Base-by-base conservation (phyloP, 2,329 filamentous ascomycete species). In the Onygenales sp. region DNA sequence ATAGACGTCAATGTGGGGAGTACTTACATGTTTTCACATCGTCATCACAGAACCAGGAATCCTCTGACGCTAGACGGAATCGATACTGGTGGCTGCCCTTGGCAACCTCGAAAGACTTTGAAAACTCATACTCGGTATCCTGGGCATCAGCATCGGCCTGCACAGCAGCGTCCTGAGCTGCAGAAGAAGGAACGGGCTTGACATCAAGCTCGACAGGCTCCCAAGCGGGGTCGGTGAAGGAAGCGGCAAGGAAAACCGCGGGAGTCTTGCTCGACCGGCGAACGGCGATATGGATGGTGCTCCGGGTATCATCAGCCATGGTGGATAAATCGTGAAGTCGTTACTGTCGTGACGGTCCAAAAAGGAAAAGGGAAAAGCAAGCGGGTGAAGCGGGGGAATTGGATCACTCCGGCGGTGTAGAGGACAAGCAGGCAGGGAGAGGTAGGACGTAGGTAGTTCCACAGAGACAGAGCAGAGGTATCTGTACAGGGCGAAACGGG, bases 161-260 rank as follows among this genome's bases (percentile, higher is more conserved):
- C 43, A 54, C 43, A 36, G 54, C 50, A 43, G 58, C 55, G 31
- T 60, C 42, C 8, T 44, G 17, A n/a, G 7, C 35, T 32, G 50
- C 50, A 33, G 51, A 17, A 7, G 50, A 43, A 31, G 52, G 44
- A 21, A 58, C 7, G 11, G 59, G 58, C 51, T 64, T 62, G 36
- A 56, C 54, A 50, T 50, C 59, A 11, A 65, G 58, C 53, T 65
- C 60, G 50, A 65, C 45, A 2, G 60, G 62, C 36, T 63, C 55
- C 64, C 64, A 66, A 21, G 61, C 55, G 45, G 64, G 63, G 7
- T 64, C 58, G 43, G 64, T 61, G 56, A 66, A 64, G 38, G 62
- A 60, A 27, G 58, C 61, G 33, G 59, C 59, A 44, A 66, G 55
- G 52, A 61, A 65, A 53, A 66, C 54, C 41, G 56, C 43, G 21